Evolutionary conservation across 139 green algal genomes (phyloP), one percentile per base, ranked within the genome.

Genomic region (Eudorina sp.): DNA sequence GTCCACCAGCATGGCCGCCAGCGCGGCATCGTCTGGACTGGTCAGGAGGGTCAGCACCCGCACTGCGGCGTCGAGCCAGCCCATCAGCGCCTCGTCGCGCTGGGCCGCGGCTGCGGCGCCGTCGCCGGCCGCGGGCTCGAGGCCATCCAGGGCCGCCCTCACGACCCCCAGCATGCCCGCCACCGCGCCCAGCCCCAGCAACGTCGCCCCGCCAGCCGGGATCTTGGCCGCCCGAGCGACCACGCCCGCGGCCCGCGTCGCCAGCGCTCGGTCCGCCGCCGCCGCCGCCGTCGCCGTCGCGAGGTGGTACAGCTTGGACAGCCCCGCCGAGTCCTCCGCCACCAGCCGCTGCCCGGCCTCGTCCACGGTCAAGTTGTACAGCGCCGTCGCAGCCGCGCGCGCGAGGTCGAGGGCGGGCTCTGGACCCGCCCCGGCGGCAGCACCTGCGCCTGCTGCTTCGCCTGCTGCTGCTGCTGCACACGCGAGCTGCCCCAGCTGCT

Each of bases 341-440:
- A 93, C 75, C 45, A 79, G 45, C 58, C 58, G 58, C 85, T 95
- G 92, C 14, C 73, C 88, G 7, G 62, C 36, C 21, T 58, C 40
- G 16, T 93, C 89, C 25, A 92, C 38, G 0, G 58, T 85, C 53
- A 94, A 34, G 75, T 95, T 95, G 58, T 88, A 92, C 83, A 94
- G 72, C 13, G 86, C 72, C 40, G 81, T 88, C 1, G 85, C 82
- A 9, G 88, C 84, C n/a, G 89, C 83, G 7, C 78, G 74, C 69
- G 55, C 69, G 53, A 88, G 27, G 41, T 76, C 48, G 55, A 53
- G 36, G 41, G 51, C 69, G 9, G 19, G 11, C 53, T 70, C 23
- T 25, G 51, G 31, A 29, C 38, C 40, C n/a, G n/a, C n/a, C n/a
- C n/a, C n/a, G n/a, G n/a, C n/a, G n/a, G n/a, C n/a, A n/a, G n/a